Base-by-base conservation (phyloP, 1,284 basidiomycete genomes). In the Microbotryum silenes-acaulis region DNA sequence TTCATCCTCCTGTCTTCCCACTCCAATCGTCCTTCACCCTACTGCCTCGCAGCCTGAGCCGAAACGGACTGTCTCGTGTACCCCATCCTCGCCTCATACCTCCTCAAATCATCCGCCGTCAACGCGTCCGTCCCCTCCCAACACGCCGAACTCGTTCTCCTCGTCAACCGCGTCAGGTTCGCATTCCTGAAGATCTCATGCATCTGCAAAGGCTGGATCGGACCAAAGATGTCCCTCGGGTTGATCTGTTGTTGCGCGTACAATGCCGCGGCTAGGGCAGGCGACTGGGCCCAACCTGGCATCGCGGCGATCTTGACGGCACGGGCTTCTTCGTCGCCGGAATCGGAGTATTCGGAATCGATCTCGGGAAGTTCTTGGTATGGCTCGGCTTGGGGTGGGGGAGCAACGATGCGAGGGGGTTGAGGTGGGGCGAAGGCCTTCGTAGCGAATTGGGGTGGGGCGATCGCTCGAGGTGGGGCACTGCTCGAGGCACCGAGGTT, bases 271-370 rank as follows among this genome's bases (percentile, higher is more conserved):
- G 83, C 80, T 37, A 97, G 81, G 71, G 87, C 85, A 18, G 91
- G 90, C 29, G 89, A 90, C 74, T 93, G 89, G 6, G 91, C 89
- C 92, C 93, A 97, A 21, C 81, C 80, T 5, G 85, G 91, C 66
- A 81, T 85, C 73, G 65, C 61, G 65, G 87, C 82, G 70, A 84
- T 85, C 37, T 85, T 85, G 62, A 81, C 79, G 53, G 80, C 80
- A 25, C 86, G 83, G 70, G 84, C 83, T 73, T 91, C 89, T 53
- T 91, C 91, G 54, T 91, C 92, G 16, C 51, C 51, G 5, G 91
- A 93, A 75, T 96, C 88, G 4, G 91, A 94, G 75, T 96, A 96
- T 76, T 96, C 92, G 75, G 88, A 91, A 68, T 90, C 87, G 71
- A 94, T 91, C 60, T 96, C 92, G 0, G 92, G 91, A 44, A 97